These are phyloP conservation scores for Ganoderma leucocontextum DNA, from an alignment of 1,284 basidiomycete species.

Conservation along the genomic window DNA sequence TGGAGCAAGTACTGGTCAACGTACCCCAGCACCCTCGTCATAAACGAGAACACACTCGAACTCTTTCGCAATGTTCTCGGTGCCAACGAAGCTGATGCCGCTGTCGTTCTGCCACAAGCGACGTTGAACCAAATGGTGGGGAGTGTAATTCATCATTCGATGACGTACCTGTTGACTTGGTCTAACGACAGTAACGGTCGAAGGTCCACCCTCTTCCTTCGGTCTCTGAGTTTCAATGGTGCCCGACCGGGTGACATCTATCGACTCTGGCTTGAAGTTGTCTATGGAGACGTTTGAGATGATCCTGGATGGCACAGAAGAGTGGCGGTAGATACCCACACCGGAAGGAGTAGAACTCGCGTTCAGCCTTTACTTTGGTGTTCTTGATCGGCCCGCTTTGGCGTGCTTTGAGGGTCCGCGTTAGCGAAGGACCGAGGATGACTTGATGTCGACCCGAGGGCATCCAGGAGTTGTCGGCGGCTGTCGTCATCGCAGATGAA, in stretches of 20 bases:
- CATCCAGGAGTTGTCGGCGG: constrained; percentile 58
- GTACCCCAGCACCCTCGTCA: constrained; percentile 73
- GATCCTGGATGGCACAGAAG: not conserved
- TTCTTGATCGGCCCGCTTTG: constrained; percentile 51
- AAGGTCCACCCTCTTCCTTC: constrained; percentile 33
- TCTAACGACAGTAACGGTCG: constrained; percentile 65
- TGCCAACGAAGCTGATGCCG: constrained; percentile 63
- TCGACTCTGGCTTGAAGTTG: constrained; percentile 75
- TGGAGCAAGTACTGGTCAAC: constrained; percentile 34
- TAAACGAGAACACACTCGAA: constrained; percentile 80
- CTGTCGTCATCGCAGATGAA: constrained; percentile 42
- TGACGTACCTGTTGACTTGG: constrained; percentile 63
- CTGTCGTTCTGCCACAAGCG: constrained; percentile 52
- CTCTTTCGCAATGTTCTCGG: constrained; percentile 65
- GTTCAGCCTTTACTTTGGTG: constrained; percentile 61
- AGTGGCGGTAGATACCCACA: constrained; percentile 54
- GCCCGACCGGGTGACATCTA: constrained; percentile 70
- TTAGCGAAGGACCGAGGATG: constrained; percentile 63
- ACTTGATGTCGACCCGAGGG: constrained; percentile 64
- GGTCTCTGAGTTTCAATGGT: constrained; percentile 62
- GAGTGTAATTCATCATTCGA: constrained; percentile 1
- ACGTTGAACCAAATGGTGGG: constrained; percentile 8
- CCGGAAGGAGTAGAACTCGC: constrained; percentile 75
- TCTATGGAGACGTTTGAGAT: constrained; percentile 50
- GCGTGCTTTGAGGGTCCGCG: constrained; percentile 65